Conservation (phyloP, 192 early-diverging fungal species). For the Coemansia sp. region DNA sequence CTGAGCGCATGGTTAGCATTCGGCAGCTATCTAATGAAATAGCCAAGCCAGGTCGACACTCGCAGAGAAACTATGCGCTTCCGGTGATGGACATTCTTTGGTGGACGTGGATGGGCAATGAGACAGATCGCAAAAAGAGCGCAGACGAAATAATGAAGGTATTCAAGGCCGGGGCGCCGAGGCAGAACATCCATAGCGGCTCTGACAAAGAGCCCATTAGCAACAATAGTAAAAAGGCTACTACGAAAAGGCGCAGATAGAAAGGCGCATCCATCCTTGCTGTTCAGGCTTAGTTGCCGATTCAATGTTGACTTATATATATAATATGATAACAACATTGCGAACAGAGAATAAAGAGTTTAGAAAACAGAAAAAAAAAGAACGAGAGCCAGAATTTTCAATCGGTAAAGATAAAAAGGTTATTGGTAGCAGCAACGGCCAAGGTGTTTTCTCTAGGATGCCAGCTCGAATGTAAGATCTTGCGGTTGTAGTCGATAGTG, state of each 20-base stretch:
- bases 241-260: not conserved
- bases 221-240: not conserved
- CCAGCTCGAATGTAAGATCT: slow-evolving; percentile 98
- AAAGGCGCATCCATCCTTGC: not conserved
- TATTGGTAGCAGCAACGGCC: slow-evolving; percentile 98
- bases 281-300: not conserved
- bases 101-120: slow-evolving; percentile 41
- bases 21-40: slow-evolving; percentile 17
- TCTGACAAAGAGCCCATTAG: not conserved
- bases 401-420: slow-evolving; percentile 90
- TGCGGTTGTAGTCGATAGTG: slow-evolving; percentile 89
- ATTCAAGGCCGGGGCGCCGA: not conserved
- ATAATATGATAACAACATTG: slow-evolving; percentile 7
- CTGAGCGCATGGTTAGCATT: slow-evolving; percentile 43
- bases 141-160: not conserved
- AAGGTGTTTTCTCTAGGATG: slow-evolving; percentile 98
- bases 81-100: slow-evolving; percentile 48
- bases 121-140: slow-evolving; percentile 4
- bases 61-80: slow-evolving; percentile 22
- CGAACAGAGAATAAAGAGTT: not conserved
- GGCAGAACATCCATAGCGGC: not conserved
- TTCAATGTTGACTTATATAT: not conserved
- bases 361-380: slow-evolving; percentile 10
- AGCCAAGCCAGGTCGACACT: not conserved
- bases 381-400: slow-evolving; percentile 17